phyloP scores from a whole-genome alignment of 1,284 basidiomycete genomes.

The Malassezia brasiliensis region DNA sequence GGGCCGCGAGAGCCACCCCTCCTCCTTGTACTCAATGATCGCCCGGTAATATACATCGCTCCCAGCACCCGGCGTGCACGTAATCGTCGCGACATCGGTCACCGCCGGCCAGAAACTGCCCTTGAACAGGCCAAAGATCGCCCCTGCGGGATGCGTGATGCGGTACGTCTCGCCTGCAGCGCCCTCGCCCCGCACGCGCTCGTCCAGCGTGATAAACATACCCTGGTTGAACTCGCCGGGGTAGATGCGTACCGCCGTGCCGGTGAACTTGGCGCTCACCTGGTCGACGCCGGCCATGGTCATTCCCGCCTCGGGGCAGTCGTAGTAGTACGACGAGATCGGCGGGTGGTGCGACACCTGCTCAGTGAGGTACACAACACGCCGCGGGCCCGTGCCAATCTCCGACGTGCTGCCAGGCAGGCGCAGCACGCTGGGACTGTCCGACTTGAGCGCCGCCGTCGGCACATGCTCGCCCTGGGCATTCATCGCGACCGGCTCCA shows the following conservation, averaged over 20 bases:
- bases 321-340: conserved; percentile 64
- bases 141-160: conserved; percentile 78
- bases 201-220: conserved; percentile 55
- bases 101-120: conserved; percentile 78
- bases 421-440: neutral
- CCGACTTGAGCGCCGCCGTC: conserved; percentile 13
- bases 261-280: conserved; percentile 60
- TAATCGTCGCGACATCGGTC: conserved; percentile 55
- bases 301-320: conserved; percentile 34
- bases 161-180: conserved; percentile 50
- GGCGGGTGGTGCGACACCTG: conserved; percentile 88
- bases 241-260: conserved; percentile 52
- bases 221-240: conserved; percentile 60
- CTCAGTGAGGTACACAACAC: conserved; percentile 41
- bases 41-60: conserved; percentile 57
- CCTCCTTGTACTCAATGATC: conserved; percentile 89
- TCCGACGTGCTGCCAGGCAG: neutral
- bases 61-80: conserved; percentile 21
- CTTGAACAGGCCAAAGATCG: conserved; percentile 81
- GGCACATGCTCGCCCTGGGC: conserved; percentile 27
- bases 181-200: neutral
- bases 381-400: neutral
- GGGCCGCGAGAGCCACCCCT: conserved; percentile 87
- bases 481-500: conserved; percentile 23
- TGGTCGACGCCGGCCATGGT: conserved; percentile 61